Evolutionary conservation across 2,329 filamentous ascomycete genomes (phyloP).

Genomic region (Corniculantispora saksenae): DNA sequence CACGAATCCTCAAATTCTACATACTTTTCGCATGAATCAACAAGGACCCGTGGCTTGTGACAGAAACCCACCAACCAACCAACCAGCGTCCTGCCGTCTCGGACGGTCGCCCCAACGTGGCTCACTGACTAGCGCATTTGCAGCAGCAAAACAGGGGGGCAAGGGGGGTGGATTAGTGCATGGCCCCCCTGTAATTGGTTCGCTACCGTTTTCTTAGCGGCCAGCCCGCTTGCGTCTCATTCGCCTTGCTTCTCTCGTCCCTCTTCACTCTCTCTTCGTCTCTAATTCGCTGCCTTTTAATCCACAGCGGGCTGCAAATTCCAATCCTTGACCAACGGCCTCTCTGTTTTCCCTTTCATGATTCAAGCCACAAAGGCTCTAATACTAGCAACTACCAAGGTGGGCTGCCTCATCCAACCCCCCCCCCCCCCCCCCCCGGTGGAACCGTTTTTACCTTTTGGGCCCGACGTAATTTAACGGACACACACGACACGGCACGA

Average conservation of each 20-base stretch:
- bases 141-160: background rate
- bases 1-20: no score
- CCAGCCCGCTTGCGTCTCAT: background rate
- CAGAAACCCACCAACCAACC: background rate
- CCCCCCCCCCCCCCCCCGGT: no score
- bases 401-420: no score
- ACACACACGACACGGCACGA: background rate
- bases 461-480: slow-evolving; percentile 9
- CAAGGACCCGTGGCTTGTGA: background rate
- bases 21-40: background rate
- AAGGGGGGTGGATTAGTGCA: background rate
- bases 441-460: background rate
- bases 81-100: slow-evolving; percentile 11
- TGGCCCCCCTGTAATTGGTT: background rate
- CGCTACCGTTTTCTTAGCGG: background rate
- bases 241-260: no score
- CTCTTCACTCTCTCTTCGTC: no score
- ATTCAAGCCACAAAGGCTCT: background rate
- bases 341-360: no score
- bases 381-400: no score
- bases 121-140: slow-evolving; percentile 2
- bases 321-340: background rate
- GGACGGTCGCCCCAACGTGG: slow-evolving; percentile 12
- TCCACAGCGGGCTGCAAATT: background rate
- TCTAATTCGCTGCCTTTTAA: background rate